Evolutionary conservation across 257 asterid species (phyloP).

Genomic region (Hygrophila difformis): DNA sequence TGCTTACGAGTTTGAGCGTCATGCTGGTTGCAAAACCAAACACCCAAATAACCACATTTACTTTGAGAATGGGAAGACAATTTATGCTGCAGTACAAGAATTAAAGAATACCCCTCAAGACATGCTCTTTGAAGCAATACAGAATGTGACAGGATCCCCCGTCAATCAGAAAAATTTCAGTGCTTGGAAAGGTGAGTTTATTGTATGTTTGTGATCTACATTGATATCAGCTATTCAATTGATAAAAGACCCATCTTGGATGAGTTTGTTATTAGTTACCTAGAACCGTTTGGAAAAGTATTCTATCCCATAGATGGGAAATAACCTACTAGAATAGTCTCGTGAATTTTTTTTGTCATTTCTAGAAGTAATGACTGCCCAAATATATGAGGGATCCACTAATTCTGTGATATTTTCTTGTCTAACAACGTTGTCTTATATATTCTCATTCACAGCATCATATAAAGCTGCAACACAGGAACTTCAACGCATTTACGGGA

Average conservation of each 20-base stretch:
- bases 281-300: too few species aligned
- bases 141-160: slow-evolving; percentile 45
- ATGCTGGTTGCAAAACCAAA: slow-evolving; percentile 72
- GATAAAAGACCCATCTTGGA: too few species aligned
- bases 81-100: slow-evolving; percentile 65
- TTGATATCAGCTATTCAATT: too few species aligned
- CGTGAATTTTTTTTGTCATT: too few species aligned
- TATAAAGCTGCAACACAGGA: slow-evolving; percentile 56
- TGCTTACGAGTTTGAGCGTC: slow-evolving; percentile 75
- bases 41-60: slow-evolving; percentile 79
- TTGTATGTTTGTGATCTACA: background rate
- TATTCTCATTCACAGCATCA: slow-evolving; percentile 36
- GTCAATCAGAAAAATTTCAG: slow-evolving; percentile 49
- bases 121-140: slow-evolving; percentile 47
- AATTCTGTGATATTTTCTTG: background rate
- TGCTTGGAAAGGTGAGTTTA: slow-evolving; percentile 59
- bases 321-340: background rate
- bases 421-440: background rate
- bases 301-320: slow-evolving; percentile 1
- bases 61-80: slow-evolving; percentile 68
- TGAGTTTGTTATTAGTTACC: too few species aligned
- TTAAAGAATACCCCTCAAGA: slow-evolving; percentile 59
- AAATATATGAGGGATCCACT: slow-evolving; percentile 2
- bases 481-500: slow-evolving; percentile 47
- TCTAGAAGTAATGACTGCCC: too few species aligned